phyloP scores from a whole-genome alignment of 768 basidiomycete species.

The Tephrocybe sp. region DNA sequence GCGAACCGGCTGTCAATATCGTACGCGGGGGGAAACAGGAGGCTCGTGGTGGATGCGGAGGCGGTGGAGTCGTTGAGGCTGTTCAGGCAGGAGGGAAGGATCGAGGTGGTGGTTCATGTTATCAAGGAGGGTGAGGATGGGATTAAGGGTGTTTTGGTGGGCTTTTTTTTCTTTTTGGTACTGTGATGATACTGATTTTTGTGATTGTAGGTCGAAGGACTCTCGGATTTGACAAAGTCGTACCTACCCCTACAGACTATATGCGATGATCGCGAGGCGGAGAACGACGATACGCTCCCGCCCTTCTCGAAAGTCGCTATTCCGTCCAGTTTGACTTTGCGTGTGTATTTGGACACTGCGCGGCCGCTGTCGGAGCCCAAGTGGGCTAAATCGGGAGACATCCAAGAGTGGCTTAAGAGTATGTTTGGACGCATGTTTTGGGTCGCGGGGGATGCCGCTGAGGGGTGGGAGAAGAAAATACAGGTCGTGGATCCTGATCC shows the following conservation, averaged over 20 bases:
- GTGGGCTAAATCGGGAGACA: constrained; percentile 94
- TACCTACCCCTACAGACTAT: constrained; percentile 60
- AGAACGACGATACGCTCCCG: constrained; percentile 63
- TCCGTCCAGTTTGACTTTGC: constrained; percentile 61
- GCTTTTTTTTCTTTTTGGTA: constrained; percentile 22
- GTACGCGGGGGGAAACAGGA: constrained; percentile 84
- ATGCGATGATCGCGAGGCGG: constrained; percentile 37
- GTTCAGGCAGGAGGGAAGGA: constrained; percentile 78
- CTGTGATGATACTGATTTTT: constrained; percentile 11
- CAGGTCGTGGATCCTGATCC: constrained; percentile 93
- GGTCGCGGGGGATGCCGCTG: constrained; percentile 80
- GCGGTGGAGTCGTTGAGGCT: constrained; percentile 82
- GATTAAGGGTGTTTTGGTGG: constrained; percentile 76
- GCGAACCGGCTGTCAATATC: constrained; percentile 92
- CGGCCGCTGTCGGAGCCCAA: constrained; percentile 93
- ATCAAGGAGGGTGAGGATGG: constrained; percentile 53
- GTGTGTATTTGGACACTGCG: constrained; percentile 81
- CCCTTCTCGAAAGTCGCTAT: constrained; percentile 59
- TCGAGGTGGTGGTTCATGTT: constrained; percentile 75
- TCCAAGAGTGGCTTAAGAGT: constrained; percentile 90
- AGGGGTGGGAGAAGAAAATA: constrained; percentile 95
- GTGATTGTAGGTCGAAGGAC: constrained; percentile 71
- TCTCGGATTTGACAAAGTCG: constrained; percentile 70
- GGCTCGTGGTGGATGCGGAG: constrained; percentile 88
- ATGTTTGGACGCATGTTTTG: constrained; percentile 89